Evolutionary conservation across 2,329 filamentous ascomycete genomes (phyloP).

Genomic region (Grosmannia huntii): DNA sequence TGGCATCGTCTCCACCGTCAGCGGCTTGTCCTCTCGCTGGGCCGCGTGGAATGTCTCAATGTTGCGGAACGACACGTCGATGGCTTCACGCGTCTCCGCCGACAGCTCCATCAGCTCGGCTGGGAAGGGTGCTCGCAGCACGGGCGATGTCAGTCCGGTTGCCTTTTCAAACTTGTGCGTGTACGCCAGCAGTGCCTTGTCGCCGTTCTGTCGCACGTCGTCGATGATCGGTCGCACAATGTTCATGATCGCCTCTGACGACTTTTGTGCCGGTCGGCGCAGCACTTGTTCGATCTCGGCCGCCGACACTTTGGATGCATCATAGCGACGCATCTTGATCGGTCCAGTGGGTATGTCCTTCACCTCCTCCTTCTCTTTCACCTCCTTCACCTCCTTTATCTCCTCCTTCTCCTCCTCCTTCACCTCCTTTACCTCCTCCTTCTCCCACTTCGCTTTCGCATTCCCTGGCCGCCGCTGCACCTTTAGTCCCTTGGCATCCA

Average conservation of each 20-base stretch:
- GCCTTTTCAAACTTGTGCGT: slow-evolving; percentile 98
- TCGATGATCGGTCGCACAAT: slow-evolving; percentile 89
- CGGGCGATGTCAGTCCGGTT: slow-evolving; percentile 76
- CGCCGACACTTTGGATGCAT: slow-evolving; percentile 50
- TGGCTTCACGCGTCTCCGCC: slow-evolving; percentile 77
- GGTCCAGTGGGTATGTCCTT: too few relatives aligned
- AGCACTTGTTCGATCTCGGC: slow-evolving; percentile 61
- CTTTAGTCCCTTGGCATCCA: slow-evolving; percentile 91
- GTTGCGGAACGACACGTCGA: slow-evolving; percentile 87
- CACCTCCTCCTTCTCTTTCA: slow-evolving; percentile 52
- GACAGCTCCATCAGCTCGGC: slow-evolving; percentile 73
- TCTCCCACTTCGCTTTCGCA: slow-evolving; percentile 85
- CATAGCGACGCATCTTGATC: slow-evolving; percentile 74
- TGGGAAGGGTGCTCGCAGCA: slow-evolving; percentile 82
- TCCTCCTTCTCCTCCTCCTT: slow-evolving; percentile 55
- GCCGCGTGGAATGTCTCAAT: slow-evolving; percentile 89
- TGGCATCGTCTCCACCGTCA: slow-evolving; percentile 93
- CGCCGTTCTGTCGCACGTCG: slow-evolving; percentile 69
- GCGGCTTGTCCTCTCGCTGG: slow-evolving; percentile 69
- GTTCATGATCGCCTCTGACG: slow-evolving; percentile 83
- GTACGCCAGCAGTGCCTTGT: slow-evolving; percentile 79
- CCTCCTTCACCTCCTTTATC: slow-evolving; percentile 37
- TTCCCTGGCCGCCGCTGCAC: slow-evolving; percentile 88
- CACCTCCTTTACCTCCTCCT: slow-evolving; percentile 44
- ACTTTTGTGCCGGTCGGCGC: slow-evolving; percentile 83